These are phyloP conservation scores for Saccharomyces hybrid DNA, from an alignment of 1,139 yeast species.

Conservation along the genomic window DNA sequence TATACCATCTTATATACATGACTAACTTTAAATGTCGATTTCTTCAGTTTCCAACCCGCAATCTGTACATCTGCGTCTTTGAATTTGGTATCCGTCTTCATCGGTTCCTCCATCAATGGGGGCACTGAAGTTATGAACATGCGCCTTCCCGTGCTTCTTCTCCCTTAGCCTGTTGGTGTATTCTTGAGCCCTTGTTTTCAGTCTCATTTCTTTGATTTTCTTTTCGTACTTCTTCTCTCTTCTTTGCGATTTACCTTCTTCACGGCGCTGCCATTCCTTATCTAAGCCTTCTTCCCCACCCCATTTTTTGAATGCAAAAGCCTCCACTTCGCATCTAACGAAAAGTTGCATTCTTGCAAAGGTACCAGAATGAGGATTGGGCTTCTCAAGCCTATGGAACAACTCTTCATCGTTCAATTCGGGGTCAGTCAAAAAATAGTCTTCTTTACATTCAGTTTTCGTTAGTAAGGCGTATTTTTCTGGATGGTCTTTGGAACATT, in stretches of 20 bases:
- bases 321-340: conserved; percentile 83
- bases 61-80: conserved; percentile 58
- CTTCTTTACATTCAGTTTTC: conserved; percentile 91
- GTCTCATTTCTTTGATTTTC: conserved; percentile 76
- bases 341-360: conserved; percentile 91
- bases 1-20: not conserved
- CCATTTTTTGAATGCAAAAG: conserved; percentile 91
- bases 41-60: conserved; percentile 90
- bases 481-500: conserved; percentile 64
- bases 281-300: conserved; percentile 85
- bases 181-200: conserved; percentile 88
- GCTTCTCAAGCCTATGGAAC: conserved; percentile 74
- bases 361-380: conserved; percentile 87
- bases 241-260: conserved; percentile 59
- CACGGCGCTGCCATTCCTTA: conserved; percentile 85
- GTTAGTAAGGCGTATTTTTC: conserved; percentile 88
- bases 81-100: conserved; percentile 41
- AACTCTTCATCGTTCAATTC: conserved; percentile 67
- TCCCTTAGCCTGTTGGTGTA: conserved; percentile 62
- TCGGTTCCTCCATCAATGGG: conserved; percentile 39
- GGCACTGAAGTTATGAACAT: conserved; percentile 74
- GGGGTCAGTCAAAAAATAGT: conserved; percentile 86
- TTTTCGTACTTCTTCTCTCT: conserved; percentile 73
- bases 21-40: conserved; percentile 33
- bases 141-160: conserved; percentile 46